Evolutionary conservation across 306 rosid species (phyloP).

Genomic region (Pyrus pyrifolia): DNA sequence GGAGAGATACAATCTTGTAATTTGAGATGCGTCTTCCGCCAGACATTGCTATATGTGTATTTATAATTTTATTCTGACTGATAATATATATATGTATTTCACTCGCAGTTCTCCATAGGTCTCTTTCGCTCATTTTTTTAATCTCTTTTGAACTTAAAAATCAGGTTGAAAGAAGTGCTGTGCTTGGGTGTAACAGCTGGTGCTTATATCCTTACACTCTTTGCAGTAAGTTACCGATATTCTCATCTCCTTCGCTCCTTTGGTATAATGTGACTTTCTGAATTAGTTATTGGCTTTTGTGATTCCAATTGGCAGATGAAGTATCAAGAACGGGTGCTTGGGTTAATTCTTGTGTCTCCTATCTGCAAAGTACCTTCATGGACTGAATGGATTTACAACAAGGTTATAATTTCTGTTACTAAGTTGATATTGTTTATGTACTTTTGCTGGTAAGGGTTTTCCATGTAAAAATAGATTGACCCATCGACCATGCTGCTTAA

Average conservation of each 20-base stretch:
- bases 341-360: constrained; percentile 81
- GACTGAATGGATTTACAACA: constrained; percentile 86
- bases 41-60: background rate
- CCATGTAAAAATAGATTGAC: background rate
- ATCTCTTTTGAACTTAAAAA: constrained; percentile 7
- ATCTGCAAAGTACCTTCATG: constrained; percentile 74
- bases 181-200: constrained; percentile 90
- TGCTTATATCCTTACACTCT: constrained; percentile 72
- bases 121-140: background rate
- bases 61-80: background rate
- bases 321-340: constrained; percentile 66
- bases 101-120: constrained; percentile 13
- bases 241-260: background rate
- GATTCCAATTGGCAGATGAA: constrained; percentile 52
- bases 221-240: constrained; percentile 56
- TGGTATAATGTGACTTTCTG: constrained; percentile 7
- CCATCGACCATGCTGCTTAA: background rate
- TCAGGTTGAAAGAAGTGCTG: constrained; percentile 70
- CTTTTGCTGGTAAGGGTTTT: background rate
- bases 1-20: background rate
- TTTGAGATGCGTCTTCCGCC: background rate
- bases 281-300: constrained; percentile 3
- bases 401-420: constrained; percentile 38
- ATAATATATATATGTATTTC: background rate
- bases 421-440: constrained; percentile 1